Percentiles rank a stretch among this genome's conserved stretches.
phyloP scores from a whole-genome alignment of 495 filamentous ascomycete genomes.

The Letharia lupina region DNA sequence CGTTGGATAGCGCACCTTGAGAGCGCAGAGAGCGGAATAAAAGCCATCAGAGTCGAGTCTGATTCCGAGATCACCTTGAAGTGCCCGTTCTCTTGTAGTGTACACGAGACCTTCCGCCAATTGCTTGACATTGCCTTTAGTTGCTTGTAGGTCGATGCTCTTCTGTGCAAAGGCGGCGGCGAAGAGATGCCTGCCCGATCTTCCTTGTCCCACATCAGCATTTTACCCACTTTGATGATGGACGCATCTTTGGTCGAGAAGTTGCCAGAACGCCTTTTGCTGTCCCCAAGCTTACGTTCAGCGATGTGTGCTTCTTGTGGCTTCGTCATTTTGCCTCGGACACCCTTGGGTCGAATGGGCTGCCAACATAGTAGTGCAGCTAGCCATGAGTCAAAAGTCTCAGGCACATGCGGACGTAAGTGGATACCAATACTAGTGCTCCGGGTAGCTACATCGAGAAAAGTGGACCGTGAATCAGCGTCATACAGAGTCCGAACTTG shows the following conservation, averaged over 20 bases:
- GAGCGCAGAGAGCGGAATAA: conserved; percentile 83
- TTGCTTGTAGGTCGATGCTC: conserved; percentile 46
- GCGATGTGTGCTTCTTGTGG: conserved; percentile 46
- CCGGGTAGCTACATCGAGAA: conserved; percentile 69
- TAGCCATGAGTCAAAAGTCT: conserved; percentile 85
- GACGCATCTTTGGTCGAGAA: conserved; percentile 62
- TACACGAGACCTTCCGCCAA: conserved; percentile 87
- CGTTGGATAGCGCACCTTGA: conserved; percentile 83
- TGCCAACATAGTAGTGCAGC: conserved; percentile 93
- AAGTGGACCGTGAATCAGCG: conserved; percentile 55
- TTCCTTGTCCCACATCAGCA: conserved; percentile 75
- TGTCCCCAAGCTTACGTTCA: conserved; percentile 44
- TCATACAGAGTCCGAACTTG: conserved; percentile 62
- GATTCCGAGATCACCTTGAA: conserved; percentile 83
- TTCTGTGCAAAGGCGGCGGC: conserved; percentile 33
- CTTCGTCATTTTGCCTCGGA: conserved; percentile 65
- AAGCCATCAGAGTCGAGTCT: conserved; percentile 66
- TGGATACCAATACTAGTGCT: conserved; percentile 62
- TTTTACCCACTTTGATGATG: conserved; percentile 95
- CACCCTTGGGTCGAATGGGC: conserved; percentile 68
- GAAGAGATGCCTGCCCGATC: conserved; percentile 35
- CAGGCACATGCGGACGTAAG: conserved; percentile 61
- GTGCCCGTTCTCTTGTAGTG: conserved; percentile 88
- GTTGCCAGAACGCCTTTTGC: conserved; percentile 54
- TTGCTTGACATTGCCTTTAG: conserved; percentile 47